Evolutionary conservation across 73 alveolate species (phyloP).

Genomic region (Tetrahymena elliotti): DNA sequence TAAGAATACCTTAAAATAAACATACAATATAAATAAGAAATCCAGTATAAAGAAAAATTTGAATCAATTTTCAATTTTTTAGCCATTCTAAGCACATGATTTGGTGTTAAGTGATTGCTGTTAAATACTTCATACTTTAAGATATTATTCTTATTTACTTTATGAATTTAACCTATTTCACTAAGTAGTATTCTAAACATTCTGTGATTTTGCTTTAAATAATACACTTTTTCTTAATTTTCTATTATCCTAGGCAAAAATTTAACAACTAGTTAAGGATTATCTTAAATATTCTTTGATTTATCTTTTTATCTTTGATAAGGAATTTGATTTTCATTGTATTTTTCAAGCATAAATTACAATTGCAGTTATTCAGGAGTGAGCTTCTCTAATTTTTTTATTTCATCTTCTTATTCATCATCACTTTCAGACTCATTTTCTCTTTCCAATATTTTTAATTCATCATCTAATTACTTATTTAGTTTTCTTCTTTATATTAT

Average conservation of each 20-base stretch:
- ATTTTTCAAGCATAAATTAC: background rate
- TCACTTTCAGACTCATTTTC: background rate
- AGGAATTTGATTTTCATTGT: background rate
- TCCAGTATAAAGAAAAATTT: background rate
- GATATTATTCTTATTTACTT: background rate
- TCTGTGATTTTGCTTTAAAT: background rate
- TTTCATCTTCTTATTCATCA: background rate
- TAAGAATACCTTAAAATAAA: background rate
- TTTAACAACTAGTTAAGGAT: background rate
- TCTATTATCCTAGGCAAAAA: background rate
- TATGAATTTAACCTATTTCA: background rate
- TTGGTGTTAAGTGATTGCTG: background rate
- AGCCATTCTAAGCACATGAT: background rate
- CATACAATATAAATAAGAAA: background rate
- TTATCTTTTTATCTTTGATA: background rate
- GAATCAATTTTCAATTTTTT: background rate
- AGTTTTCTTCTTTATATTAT: background rate
- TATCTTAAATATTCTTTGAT: background rate
- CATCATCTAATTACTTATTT: background rate
- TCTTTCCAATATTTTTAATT: background rate
- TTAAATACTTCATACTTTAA: background rate
- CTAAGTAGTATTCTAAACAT: background rate
- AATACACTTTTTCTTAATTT: background rate
- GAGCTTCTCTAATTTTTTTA: background rate
- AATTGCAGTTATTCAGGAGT: background rate